Base-by-base conservation (phyloP, 192 early-diverging fungal genomes). In the Nowakowskiella sp. region DNA sequence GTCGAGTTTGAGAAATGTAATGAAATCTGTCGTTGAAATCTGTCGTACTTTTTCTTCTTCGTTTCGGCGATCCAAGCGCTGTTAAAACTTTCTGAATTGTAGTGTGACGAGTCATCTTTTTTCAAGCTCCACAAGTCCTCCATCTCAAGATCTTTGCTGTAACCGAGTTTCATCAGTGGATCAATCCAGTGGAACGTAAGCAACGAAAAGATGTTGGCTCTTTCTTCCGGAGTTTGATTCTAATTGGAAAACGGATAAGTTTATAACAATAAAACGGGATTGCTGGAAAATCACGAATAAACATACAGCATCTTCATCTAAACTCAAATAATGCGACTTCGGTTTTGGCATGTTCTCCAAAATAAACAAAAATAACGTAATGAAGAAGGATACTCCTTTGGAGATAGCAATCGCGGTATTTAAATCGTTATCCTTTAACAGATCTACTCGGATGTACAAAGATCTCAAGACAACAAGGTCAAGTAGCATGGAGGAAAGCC, bases 171-270 rank as follows among this genome's bases (percentile, higher is more conserved):
- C 68, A 97, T 87, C 50, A 95, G 55, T 9, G 81, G 77, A 42
- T 85, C 83, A 80, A 98, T 87, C 94, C 94, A 98, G 26, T 80
- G 67, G 65, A 95, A 98, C 1, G 85, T 81, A 0, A 91, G 56
- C 8, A 73, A 74, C 26, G 84, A 86, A 55, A 92, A 92, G 19
- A 97, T 78, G 60, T 88, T 86, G 42, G 91, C 82, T 7, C 67
- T 76, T 19, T 81, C 82, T 57, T 94, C 92, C 3, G 91, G 90
- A 42, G 74, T 76, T 19, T 45, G 44, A 8, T 60, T 58, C 55
- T 67, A 23, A 26, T 44, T 22, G 21, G 7, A 27, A 47, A 7
- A 47, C 7, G 46, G 46, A 21, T 21, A 27, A 16, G 6, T 25
- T 16, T 8, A 7, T 27, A 7, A 47, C 9, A 27, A 47, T 25